Evolutionary conservation across 1,284 basidiomycete genomes (phyloP), one percentile per base, ranked within the genome.

Genomic region (Spongiforma sp.): DNA sequence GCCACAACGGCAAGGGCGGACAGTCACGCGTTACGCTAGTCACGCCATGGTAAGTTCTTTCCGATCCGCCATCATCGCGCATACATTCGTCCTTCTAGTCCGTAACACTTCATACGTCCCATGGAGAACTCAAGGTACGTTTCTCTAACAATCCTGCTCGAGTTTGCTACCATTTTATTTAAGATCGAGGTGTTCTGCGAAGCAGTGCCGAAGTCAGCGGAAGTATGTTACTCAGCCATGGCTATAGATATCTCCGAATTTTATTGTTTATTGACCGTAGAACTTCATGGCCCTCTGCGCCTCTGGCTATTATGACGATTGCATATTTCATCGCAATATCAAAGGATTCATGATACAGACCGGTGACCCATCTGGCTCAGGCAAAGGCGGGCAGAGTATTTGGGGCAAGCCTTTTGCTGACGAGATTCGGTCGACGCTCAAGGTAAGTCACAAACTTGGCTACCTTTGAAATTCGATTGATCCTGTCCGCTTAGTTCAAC

Each of bases 181-280:
- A 75, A 98, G 95, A 90, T 99, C 68, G 97, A 99, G 79, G 79
- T 99, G 30, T 99, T 99, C 80, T 99, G 97, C 79, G 97, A 99
- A 78, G 89, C 95, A 11, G 93, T 95, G 21, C 97, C 97, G 17
- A 93, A 95, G 73, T 85, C 96, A 24, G 95, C 96, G 66, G 96
- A 99, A 83, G 95, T 94, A 68, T 26, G 80, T 54, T 78, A 73
- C 59, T 21, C 34, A 10, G 57, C 39, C 26, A 53, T 39, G 56
- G 55, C 10, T 61, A 59, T 41, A 48, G 55, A 53, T 57, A 19
- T 5, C 26, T 57, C 48, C 32, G 46, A 24, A 52, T 65, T 59
- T 65, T 63, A 62, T 65, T 58, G n/a, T 24, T 34, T 43, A 62
- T 21, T 14, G 30, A 30, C 58, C 59, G 14, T 72, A 96, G 93